Evolutionary conservation across 345 rosid genomes (phyloP).

Genomic region (Acer yangbiense): DNA sequence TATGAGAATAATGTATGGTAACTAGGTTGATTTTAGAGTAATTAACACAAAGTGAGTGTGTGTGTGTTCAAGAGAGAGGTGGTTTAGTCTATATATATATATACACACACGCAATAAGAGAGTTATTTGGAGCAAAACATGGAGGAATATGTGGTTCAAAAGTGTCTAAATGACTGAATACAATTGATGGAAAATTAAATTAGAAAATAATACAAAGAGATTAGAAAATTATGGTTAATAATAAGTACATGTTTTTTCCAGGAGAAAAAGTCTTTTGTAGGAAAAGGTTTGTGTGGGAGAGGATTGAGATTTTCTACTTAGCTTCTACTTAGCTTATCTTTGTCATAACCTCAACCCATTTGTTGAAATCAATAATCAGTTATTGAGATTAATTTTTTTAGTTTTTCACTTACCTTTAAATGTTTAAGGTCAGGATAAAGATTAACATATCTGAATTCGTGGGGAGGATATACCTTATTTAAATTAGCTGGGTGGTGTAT

Average conservation of each 20-base stretch:
- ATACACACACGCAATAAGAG: neutral
- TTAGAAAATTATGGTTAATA: too few relatives aligned
- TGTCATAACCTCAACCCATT: too few relatives aligned
- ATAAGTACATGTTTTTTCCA: too few relatives aligned
- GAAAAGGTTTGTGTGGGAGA: too few relatives aligned
- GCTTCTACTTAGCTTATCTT: too few relatives aligned
- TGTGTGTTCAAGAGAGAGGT: neutral
- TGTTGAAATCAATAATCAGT: too few relatives aligned
- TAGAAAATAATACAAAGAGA: neutral
- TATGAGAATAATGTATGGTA: neutral
- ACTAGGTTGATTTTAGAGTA: neutral
- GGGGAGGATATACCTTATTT: too few relatives aligned
- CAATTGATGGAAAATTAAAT: neutral
- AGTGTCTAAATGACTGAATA: neutral
- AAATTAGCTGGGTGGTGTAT: neutral
- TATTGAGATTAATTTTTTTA: too few relatives aligned
- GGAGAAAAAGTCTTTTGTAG: neutral
- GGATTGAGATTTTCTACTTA: too few relatives aligned
- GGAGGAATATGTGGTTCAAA: neutral
- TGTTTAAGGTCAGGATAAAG: too few relatives aligned
- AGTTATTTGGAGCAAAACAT: constrained; percentile 6
- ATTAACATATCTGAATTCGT: too few relatives aligned
- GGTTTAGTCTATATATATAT: neutral
- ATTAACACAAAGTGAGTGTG: neutral
- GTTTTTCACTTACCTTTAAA: too few relatives aligned